phyloP scores from a whole-genome alignment of 106 monocot genomes.

The Dactylorhiza incarnata region DNA sequence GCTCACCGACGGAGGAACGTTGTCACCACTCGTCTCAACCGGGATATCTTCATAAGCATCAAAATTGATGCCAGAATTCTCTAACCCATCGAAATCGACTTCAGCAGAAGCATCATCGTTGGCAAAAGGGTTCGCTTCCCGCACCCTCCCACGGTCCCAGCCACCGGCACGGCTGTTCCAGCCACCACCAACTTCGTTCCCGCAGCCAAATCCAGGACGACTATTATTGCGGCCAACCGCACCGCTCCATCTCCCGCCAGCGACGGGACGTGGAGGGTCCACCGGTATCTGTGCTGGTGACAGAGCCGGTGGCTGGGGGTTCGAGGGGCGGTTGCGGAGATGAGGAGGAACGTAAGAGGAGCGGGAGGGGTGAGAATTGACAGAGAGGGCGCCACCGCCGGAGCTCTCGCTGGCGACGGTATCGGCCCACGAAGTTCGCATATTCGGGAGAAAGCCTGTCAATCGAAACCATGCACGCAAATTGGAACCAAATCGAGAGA shows the following conservation, averaged over 20 bases:
- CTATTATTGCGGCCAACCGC: constrained; percentile 9
- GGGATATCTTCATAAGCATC: constrained; percentile 81
- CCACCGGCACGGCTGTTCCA: constrained; percentile 38
- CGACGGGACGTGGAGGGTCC: background rate
- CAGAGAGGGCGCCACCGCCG: background rate
- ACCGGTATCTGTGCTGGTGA: too few species aligned
- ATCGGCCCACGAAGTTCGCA: constrained; percentile 49
- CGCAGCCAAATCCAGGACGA: constrained; percentile 13
- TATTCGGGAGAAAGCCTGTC: constrained; percentile 8
- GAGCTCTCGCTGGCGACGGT: constrained; percentile 29
- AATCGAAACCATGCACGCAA: too few species aligned
- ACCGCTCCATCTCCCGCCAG: constrained; percentile 19
- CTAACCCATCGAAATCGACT: constrained; percentile 12
- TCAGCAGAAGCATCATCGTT: constrained; percentile 23
- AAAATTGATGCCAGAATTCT: constrained; percentile 65
- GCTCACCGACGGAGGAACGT: constrained; percentile 51
- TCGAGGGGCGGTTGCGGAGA: constrained; percentile 22
- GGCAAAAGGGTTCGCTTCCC: constrained; percentile 31
- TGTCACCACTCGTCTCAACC: constrained; percentile 52
- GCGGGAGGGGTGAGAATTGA: constrained; percentile 1
- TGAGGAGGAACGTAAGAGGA: constrained; percentile 43
- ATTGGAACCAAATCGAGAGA: too few species aligned
- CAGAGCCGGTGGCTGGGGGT: constrained; percentile 1
- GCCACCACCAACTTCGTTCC: constrained; percentile 18
- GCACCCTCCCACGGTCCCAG: constrained; percentile 25